These are phyloP conservation scores for Coemansia sp. DNA, from an alignment of 192 early-diverging fungal species.

Conservation along the genomic window DNA sequence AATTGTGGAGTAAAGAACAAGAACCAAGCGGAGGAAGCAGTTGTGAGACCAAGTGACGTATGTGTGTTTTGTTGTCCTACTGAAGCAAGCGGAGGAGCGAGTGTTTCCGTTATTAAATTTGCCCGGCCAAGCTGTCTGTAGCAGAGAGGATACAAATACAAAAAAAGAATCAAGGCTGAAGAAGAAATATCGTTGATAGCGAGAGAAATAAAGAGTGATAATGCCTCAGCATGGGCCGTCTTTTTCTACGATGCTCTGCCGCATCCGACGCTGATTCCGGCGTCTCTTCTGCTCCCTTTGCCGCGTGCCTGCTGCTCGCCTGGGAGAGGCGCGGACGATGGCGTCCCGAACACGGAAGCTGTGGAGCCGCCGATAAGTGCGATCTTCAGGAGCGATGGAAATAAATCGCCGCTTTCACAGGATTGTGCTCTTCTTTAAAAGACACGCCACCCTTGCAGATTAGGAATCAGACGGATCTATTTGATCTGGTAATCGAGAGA, in stretches of 20 bases:
- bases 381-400: neutral
- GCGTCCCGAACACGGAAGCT: neutral
- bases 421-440: neutral
- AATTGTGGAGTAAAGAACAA: too few species aligned
- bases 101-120: neutral
- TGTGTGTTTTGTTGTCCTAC: neutral
- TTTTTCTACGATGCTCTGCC: too few species aligned
- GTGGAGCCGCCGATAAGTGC: neutral
- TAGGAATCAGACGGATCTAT: neutral
- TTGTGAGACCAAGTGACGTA: neutral
- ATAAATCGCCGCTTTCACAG: neutral
- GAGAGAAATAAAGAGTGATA: neutral
- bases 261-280: too few species aligned
- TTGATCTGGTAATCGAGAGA: neutral
- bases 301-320: too few species aligned
- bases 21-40: too few species aligned
- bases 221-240: too few species aligned
- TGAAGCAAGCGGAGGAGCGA: too few species aligned
- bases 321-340: conserved; percentile 1
- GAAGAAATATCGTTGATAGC: neutral
- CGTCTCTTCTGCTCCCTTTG: too few species aligned
- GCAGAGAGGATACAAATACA: neutral
- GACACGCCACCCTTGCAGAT: neutral
- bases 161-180: neutral
- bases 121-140: neutral